These are phyloP conservation scores for Yarrowia alimentaria DNA, from an alignment of 805 yeast genomes.

Conservation along the genomic window DNA sequence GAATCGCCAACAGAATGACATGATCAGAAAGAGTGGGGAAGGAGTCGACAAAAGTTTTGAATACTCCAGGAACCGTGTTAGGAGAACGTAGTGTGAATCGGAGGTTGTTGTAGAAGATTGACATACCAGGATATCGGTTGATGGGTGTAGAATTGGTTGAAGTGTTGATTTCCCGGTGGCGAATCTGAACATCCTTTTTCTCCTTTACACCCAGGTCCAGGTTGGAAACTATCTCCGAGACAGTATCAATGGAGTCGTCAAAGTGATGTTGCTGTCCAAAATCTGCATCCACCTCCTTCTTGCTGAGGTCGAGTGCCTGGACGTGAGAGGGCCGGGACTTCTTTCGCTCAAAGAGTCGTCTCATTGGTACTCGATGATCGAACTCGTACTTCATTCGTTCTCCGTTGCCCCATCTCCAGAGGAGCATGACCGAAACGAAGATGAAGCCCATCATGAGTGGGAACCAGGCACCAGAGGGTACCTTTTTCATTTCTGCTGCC, in stretches of 20 bases:
- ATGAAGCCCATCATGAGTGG: constrained; percentile 41
- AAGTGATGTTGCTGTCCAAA: background rate
- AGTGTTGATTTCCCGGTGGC: constrained; percentile 22
- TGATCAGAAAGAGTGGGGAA: constrained; percentile 46
- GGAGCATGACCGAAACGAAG: constrained; percentile 15
- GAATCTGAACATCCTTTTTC: constrained; percentile 2
- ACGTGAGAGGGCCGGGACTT: constrained; percentile 8
- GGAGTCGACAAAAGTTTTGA: constrained; percentile 42
- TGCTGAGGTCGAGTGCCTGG: constrained; percentile 1
- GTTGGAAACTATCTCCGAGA: constrained; percentile 1
- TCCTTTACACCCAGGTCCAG: constrained; percentile 15
- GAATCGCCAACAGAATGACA: constrained; percentile 47
- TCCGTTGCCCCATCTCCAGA: constrained; percentile 23
- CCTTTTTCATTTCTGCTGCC: constrained; percentile 50
- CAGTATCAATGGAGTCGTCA: constrained; percentile 16
- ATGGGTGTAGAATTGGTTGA: constrained; percentile 26
- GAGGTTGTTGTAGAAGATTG: constrained; percentile 45
- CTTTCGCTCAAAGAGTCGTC: constrained; percentile 14
- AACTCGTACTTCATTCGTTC: constrained; percentile 21
- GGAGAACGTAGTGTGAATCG: constrained; percentile 43
- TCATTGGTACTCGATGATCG: constrained; percentile 11
- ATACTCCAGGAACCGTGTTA: constrained; percentile 48
- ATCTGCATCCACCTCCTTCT: background rate
- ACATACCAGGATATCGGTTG: constrained; percentile 40
- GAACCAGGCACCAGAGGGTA: constrained; percentile 63